Evolutionary conservation across 1,139 yeast species (phyloP), one percentile per base, ranked within the genome.

Genomic region (Martiniozyma asiatica): DNA sequence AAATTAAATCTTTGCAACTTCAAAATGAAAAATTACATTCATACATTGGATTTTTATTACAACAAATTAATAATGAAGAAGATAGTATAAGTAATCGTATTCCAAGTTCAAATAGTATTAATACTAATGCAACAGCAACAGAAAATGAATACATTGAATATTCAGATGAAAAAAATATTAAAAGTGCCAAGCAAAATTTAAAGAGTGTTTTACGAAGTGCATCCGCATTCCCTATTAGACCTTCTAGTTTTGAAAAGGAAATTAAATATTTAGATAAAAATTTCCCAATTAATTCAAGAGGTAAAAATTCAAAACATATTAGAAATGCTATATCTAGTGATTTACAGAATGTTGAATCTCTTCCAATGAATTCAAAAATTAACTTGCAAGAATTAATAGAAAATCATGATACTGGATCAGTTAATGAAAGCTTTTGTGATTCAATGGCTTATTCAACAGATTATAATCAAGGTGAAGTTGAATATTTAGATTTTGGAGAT

Each of bases 1-100:
- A 69, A 47, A 53, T 69, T 30, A 70, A 64, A 44, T 67, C 73
- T 9, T 53, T 70, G 36, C 61, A 63, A 40, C 48, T 69, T 32
- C 75, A 70, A 42, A 68, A 68, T 45, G 76, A 70, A 36, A 69
- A 70, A 44, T 54, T 70, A 22, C 52, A 68, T 33, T 65, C 73
- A 15, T 70, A 68, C 43, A 70, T 70, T 46, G 75, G 76, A 18
- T 70, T 68, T 42, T 67, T 68, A 39, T 51, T 68, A 34, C 76
- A 70, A 40, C 63, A 65, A 35, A 65, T 30, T 5, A 30, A 33
- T 7, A 21, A 23, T 11, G 13, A 14, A 8, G 15, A 62, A 34
- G 56, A 56, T 40, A 60, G n/a, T n/a, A n/a, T n/a, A n/a, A n/a
- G n/a, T n/a, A 17, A 56, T 38, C 31, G 32, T 8, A 15, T 33